These are phyloP conservation scores for Phytophthora tubulina DNA, from an alignment of 352 stramenopile species.

Conservation along the genomic window DNA sequence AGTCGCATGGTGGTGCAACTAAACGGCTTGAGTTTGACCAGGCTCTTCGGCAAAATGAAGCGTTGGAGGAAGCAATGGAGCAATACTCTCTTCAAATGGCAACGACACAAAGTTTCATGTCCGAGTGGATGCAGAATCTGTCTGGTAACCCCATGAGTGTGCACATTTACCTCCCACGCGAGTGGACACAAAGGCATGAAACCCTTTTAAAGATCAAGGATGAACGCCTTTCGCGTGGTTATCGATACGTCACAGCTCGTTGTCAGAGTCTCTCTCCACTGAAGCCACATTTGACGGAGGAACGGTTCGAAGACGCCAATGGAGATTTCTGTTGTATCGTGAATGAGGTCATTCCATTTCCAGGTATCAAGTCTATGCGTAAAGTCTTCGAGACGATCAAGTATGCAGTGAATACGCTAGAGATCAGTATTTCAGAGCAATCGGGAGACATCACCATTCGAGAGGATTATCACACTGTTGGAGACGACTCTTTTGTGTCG, in stretches of 20 bases:
- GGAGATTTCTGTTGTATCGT: background rate
- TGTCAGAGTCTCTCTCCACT: too few species aligned
- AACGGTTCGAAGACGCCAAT: background rate
- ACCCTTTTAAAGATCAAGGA: too few species aligned
- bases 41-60: constrained; percentile 4
- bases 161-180: constrained; percentile 1
- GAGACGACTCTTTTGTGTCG: background rate
- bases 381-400: constrained; percentile 6
- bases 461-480: background rate
- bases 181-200: too few species aligned
- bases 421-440: background rate
- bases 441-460: background rate
- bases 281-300: background rate
- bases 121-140: constrained; percentile 16
- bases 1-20: background rate
- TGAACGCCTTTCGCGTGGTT: too few species aligned
- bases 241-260: too few species aligned
- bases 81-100: constrained; percentile 23
- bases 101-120: constrained; percentile 20
- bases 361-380: constrained; percentile 11
- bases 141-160: constrained; percentile 6
- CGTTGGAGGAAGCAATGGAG: constrained; percentile 12
- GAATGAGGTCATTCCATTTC: background rate
- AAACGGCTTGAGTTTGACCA: background rate
- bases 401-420: background rate